A percentile compares a stretch with the other conserved stretches of the same genome.
phyloP scores from a whole-genome alignment of 129 eudicot species.

The Pseudognaphalium luteoalbum region DNA sequence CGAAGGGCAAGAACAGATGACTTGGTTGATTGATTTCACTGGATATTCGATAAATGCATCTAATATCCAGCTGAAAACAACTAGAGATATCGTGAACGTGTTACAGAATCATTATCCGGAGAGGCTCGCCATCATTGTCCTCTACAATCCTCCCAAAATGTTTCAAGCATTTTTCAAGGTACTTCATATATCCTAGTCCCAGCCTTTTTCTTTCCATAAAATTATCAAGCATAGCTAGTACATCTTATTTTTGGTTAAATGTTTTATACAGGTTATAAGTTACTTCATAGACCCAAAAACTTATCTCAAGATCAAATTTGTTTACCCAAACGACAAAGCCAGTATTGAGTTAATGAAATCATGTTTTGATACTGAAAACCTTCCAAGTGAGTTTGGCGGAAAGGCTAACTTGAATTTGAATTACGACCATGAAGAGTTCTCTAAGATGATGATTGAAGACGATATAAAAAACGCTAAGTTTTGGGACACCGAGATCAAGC shows the following conservation, averaged over 20 bases:
- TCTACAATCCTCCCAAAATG: constrained; percentile 71
- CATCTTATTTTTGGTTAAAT: neutral
- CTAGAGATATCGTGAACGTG: constrained; percentile 68
- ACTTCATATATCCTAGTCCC: neutral
- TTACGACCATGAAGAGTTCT: constrained; percentile 82
- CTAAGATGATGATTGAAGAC: constrained; percentile 70
- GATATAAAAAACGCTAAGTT: constrained; percentile 60
- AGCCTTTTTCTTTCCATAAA: neutral
- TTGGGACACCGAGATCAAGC: constrained; percentile 49
- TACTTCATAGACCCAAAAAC: constrained; percentile 84
- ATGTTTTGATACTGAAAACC: constrained; percentile 74
- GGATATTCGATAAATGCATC: constrained; percentile 67
- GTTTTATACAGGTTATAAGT: constrained; percentile 52
- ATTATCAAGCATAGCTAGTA: neutral
- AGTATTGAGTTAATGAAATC: constrained; percentile 69
- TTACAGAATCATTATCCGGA: constrained; percentile 86
- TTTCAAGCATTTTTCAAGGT: constrained; percentile 84
- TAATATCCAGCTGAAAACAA: constrained; percentile 55
- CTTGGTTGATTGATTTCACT: constrained; percentile 86
- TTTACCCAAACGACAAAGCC: constrained; percentile 65
- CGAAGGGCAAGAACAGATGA: constrained; percentile 82
- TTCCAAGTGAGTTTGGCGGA: constrained; percentile 91
- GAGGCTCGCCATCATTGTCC: constrained; percentile 69
- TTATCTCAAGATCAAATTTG: constrained; percentile 63
- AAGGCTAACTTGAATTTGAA: constrained; percentile 47